Evolutionary conservation across 768 basidiomycete species (phyloP).

Genomic region (Lactarius tabidus): DNA sequence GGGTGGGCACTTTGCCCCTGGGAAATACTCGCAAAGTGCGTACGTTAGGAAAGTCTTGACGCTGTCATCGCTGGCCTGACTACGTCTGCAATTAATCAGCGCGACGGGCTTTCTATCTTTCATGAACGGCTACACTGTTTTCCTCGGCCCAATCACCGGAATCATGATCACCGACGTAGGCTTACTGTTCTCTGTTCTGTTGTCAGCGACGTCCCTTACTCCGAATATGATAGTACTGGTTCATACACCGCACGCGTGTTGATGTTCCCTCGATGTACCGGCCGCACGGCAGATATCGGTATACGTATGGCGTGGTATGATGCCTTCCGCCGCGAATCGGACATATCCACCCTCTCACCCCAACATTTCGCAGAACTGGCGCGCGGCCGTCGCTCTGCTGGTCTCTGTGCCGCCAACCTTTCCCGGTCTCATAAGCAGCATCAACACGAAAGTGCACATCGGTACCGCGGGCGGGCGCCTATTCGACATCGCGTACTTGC

Average conservation of each 20-base stretch:
- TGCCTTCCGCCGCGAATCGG: constrained; percentile 1
- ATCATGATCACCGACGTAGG: constrained; percentile 60
- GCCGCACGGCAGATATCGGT: constrained; percentile 75
- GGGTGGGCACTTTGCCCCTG: constrained; percentile 86
- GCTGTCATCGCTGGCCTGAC: constrained; percentile 6
- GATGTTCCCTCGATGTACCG: constrained; percentile 85
- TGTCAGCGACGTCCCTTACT: neutral
- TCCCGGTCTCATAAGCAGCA: constrained; percentile 73
- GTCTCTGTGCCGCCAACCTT: constrained; percentile 65
- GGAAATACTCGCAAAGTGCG: constrained; percentile 63
- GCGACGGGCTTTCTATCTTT: constrained; percentile 70
- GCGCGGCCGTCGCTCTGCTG: constrained; percentile 65
- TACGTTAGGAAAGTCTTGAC: constrained; percentile 28
- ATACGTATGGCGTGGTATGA: constrained; percentile 67
- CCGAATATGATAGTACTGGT: constrained; percentile 57
- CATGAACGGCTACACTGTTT: constrained; percentile 82
- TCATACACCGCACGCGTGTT: constrained; percentile 65
- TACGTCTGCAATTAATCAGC: constrained; percentile 21
- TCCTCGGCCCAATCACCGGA: constrained; percentile 81
- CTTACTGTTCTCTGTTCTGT: constrained; percentile 6
- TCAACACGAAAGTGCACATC: constrained; percentile 60
- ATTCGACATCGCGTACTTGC: constrained; percentile 74
- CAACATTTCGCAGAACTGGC: constrained; percentile 64
- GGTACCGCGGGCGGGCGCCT: constrained; percentile 48
- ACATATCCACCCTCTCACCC: neutral